Percentiles rank a stretch among this genome's conserved stretches.
These are phyloP conservation scores for Leptographium flavum DNA, from an alignment of 2,329 filamentous ascomycete genomes.

Conservation along the genomic window DNA sequence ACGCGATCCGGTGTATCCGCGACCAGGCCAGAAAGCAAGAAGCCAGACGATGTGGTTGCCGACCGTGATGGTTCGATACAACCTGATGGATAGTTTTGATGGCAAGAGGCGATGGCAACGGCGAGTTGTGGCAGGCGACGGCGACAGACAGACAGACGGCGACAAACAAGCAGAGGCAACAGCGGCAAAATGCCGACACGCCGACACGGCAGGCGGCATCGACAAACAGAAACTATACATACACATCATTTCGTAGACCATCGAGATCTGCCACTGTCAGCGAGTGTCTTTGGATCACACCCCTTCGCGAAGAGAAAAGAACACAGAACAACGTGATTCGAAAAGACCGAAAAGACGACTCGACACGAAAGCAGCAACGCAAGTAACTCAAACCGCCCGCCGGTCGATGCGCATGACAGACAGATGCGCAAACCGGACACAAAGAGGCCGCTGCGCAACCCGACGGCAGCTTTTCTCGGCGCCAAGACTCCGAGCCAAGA, in stretches of 20 bases:
- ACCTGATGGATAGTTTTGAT: too few species aligned
- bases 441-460: neutral
- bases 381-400: too few species aligned
- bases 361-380: too few species aligned
- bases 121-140: neutral
- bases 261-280: slow-evolving; percentile 20
- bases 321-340: neutral
- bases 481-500: slow-evolving; percentile 1
- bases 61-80: too few species aligned
- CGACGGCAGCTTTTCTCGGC: neutral
- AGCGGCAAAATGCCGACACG: too few species aligned
- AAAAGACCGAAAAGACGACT: neutral
- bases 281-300: slow-evolving; percentile 16
- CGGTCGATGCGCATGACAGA: neutral
- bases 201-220: neutral
- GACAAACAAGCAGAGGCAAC: too few species aligned
- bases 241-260: slow-evolving; percentile 20
- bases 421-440: neutral
- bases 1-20: too few species aligned
- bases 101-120: too few species aligned
- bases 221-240: slow-evolving; percentile 5
- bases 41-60: too few species aligned
- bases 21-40: too few species aligned
- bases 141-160: neutral
- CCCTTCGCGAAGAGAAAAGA: neutral